Conservation (phyloP, 2,329 filamentous ascomycete genomes). For the Acrodontium crateriforme region DNA sequence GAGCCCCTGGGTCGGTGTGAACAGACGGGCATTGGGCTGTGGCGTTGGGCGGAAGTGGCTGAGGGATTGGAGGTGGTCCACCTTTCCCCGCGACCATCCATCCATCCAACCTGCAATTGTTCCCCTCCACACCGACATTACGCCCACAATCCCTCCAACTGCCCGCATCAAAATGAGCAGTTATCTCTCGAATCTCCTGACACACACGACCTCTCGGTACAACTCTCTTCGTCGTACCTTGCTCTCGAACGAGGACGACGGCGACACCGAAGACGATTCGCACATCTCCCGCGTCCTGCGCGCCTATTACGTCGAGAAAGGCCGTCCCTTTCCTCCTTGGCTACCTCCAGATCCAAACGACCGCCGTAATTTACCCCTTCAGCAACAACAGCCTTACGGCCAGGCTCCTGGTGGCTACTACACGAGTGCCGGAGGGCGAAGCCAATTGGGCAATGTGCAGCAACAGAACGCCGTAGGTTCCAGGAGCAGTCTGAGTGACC, state of each 20-base stretch:
- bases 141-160: too few relatives aligned
- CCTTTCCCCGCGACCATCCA: too few relatives aligned
- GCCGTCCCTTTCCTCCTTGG: conserved; percentile 68
- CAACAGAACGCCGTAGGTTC: conserved; percentile 23
- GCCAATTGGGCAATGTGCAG: conserved; percentile 7
- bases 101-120: too few relatives aligned
- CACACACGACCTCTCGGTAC: conserved; percentile 42
- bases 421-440: conserved; percentile 21
- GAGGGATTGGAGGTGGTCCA: too few relatives aligned
- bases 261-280: conserved; percentile 65
- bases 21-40: too few relatives aligned
- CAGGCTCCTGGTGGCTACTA: conserved; percentile 18
- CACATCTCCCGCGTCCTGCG: conserved; percentile 89
- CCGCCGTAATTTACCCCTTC: conserved; percentile 30
- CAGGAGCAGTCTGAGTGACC: conserved; percentile 41
- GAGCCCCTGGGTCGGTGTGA: too few relatives aligned
- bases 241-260: conserved; percentile 45
- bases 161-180: too few relatives aligned
- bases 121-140: too few relatives aligned
- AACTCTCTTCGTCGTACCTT: conserved; percentile 49
- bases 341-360: conserved; percentile 79
- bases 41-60: too few relatives aligned
- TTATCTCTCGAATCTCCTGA: conserved; percentile 64
- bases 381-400: conserved; percentile 21
- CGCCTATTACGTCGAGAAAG: conserved; percentile 84